Conservation (phyloP, 2,329 filamentous ascomycete genomes). For the Sphaerostilbella broomeana region DNA sequence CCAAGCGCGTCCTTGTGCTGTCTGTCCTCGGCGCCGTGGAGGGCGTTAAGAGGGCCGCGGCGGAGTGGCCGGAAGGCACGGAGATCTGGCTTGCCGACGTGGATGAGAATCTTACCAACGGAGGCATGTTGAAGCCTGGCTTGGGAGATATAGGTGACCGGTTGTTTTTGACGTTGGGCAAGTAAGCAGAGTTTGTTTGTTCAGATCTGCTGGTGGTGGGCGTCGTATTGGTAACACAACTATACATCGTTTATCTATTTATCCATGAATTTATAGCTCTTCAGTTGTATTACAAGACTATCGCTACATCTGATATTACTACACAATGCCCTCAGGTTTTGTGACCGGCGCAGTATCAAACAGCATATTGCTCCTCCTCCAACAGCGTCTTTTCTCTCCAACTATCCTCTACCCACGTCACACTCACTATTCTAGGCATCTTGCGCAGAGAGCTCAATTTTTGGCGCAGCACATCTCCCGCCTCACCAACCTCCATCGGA, state of each 20-base stretch:
- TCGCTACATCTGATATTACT: no score
- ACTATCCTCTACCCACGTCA: constrained; percentile 69
- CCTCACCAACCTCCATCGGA: constrained; percentile 30
- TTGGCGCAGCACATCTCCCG: constrained; percentile 39
- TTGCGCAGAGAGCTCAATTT: constrained; percentile 38
- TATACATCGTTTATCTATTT: no score
- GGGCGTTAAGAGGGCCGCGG: constrained; percentile 66
- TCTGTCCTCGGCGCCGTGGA: constrained; percentile 65
- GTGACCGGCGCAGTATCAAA: constrained; percentile 20
- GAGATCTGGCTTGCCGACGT: constrained; percentile 79
- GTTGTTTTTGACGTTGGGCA: constrained; percentile 82
- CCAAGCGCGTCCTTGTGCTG: constrained; percentile 71
- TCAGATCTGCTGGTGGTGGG: no score
- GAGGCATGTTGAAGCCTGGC: constrained; percentile 86
- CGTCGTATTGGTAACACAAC: neutral
- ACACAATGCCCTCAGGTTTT: neutral
- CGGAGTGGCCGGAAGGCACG: constrained; percentile 69
- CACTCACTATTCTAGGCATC: constrained; percentile 63
- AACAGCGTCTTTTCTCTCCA: constrained; percentile 73
- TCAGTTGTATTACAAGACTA: no score
- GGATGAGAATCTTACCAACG: constrained; percentile 65
- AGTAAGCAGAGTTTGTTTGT: constrained; percentile 40
- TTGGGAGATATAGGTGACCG: constrained; percentile 87
- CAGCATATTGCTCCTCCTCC: constrained; percentile 63
- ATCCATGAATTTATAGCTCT: no score